Percentiles rank a stretch among this genome's conserved stretches.
Evolutionary conservation across 1,139 yeast species (phyloP).

Genomic region (Lodderomyces parapsilosis): DNA sequence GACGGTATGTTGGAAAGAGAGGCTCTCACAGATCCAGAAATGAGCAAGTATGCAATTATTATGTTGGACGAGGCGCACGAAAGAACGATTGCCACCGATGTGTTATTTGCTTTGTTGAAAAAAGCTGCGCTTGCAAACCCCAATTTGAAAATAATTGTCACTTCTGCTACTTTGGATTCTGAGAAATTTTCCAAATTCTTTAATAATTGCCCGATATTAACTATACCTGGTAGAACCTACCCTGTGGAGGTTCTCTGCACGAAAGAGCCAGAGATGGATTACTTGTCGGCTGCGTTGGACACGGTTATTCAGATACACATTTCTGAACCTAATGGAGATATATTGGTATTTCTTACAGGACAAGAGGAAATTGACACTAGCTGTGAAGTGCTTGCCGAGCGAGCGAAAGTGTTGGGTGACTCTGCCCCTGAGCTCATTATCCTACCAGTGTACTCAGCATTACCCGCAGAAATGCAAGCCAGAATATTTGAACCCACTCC

Average conservation of each 20-base stretch:
- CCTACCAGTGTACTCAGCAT: constrained; percentile 82
- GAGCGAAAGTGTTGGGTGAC: constrained; percentile 66
- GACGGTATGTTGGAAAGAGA: constrained; percentile 93
- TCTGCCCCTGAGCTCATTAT: constrained; percentile 66
- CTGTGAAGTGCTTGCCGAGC: constrained; percentile 69
- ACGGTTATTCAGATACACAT: constrained; percentile 81
- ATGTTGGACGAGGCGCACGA: constrained; percentile 97
- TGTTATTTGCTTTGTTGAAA: constrained; percentile 79
- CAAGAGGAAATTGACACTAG: constrained; percentile 92
- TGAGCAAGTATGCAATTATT: constrained; percentile 75
- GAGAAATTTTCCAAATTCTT: constrained; percentile 79
- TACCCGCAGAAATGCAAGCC: constrained; percentile 75
- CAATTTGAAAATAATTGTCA: constrained; percentile 72
- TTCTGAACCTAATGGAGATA: constrained; percentile 63
- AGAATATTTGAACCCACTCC: constrained; percentile 77
- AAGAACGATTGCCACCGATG: constrained; percentile 91
- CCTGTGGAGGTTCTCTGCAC: constrained; percentile 84
- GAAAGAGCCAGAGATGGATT: constrained; percentile 81
- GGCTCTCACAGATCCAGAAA: constrained; percentile 69
- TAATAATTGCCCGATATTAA: constrained; percentile 73
- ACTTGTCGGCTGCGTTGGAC: constrained; percentile 76
- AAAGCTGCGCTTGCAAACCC: constrained; percentile 71
- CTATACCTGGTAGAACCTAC: constrained; percentile 84
- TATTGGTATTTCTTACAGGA: constrained; percentile 82
- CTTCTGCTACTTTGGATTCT: constrained; percentile 92